Conservation (phyloP, 768 basidiomycete species). For the Infundibulicybe gibba region DNA sequence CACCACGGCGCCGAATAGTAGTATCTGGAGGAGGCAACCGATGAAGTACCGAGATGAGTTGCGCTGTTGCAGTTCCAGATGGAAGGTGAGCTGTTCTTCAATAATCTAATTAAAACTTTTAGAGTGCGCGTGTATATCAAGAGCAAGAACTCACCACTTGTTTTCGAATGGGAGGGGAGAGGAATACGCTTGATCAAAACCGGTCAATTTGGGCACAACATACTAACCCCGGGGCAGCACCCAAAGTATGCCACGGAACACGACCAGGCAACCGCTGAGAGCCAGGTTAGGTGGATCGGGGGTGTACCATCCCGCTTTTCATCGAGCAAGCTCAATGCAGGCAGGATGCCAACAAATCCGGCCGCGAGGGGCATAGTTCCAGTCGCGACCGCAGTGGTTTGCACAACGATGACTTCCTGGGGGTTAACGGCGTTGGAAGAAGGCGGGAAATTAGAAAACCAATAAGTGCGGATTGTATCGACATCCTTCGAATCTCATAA, state of each 20-base stretch:
- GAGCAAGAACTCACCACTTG: constrained; percentile 68
- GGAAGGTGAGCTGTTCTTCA: constrained; percentile 91
- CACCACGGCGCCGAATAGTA: constrained; percentile 47
- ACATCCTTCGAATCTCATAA: constrained; percentile 70
- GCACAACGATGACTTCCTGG: constrained; percentile 90
- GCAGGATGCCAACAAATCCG: constrained; percentile 88
- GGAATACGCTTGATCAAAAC: constrained; percentile 64
- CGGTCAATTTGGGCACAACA: neutral
- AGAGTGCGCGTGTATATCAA: neutral
- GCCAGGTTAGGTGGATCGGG: constrained; percentile 73
- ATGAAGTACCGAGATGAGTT: constrained; percentile 90
- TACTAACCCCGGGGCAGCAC: constrained; percentile 22
- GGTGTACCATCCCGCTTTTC: constrained; percentile 70
- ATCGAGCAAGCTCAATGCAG: constrained; percentile 80
- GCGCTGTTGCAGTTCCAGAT: constrained; percentile 94
- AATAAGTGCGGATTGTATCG: constrained; percentile 89
- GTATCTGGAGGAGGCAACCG: constrained; percentile 65
- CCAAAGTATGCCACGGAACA: constrained; percentile 94
- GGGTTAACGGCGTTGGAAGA: constrained; percentile 73
- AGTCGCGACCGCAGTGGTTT: constrained; percentile 94
- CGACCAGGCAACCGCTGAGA: constrained; percentile 80
- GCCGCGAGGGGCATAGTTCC: constrained; percentile 88
- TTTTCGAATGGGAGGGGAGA: constrained; percentile 90
- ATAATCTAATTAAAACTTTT: constrained; percentile 66
- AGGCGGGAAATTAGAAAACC: constrained; percentile 83